These are phyloP conservation scores for Neurospora hispaniola DNA, from an alignment of 495 filamentous ascomycete species.

Conservation along the genomic window DNA sequence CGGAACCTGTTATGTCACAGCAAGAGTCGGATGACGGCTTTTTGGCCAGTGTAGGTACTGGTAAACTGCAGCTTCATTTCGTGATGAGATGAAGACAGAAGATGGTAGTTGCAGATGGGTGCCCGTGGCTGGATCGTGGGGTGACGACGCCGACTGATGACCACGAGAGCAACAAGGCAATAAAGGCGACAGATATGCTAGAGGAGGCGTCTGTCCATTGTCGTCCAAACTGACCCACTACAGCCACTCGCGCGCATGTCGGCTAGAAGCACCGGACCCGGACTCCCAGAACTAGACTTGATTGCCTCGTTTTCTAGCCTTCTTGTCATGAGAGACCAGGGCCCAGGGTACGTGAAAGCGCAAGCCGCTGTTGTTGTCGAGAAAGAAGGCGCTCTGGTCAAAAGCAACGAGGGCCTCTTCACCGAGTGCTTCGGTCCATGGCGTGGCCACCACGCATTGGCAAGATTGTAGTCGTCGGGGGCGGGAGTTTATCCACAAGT, in stretches of 20 bases:
- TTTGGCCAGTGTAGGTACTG: not conserved
- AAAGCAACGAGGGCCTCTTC: slow-evolving; percentile 2
- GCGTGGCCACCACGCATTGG: slow-evolving; percentile 12
- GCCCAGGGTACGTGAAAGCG: not conserved
- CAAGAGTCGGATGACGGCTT: not conserved
- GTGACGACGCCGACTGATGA: not conserved
- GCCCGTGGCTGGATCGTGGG: not conserved
- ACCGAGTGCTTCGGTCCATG: slow-evolving; percentile 2
- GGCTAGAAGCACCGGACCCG: not conserved
- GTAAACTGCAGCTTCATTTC: not conserved
- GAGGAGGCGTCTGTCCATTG: not conserved
- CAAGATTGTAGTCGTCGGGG: not conserved
- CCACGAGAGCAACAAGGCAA: not conserved
- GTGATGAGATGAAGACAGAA: not conserved
- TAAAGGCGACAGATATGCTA: not conserved
- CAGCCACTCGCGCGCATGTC: not conserved
- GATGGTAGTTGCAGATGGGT: not conserved
- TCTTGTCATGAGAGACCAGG: not conserved
- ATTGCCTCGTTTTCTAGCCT: not conserved
- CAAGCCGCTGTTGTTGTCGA: not conserved
- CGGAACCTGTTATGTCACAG: not conserved
- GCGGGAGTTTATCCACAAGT: not conserved
- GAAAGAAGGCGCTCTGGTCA: not conserved
- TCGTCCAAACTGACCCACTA: not conserved
- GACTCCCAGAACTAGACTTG: too few relatives aligned